A percentile compares a stretch with the other conserved stretches of the same genome.
These are phyloP conservation scores for Globisporangium radiosum DNA, from an alignment of 352 stramenopile genomes.

Conservation along the genomic window DNA sequence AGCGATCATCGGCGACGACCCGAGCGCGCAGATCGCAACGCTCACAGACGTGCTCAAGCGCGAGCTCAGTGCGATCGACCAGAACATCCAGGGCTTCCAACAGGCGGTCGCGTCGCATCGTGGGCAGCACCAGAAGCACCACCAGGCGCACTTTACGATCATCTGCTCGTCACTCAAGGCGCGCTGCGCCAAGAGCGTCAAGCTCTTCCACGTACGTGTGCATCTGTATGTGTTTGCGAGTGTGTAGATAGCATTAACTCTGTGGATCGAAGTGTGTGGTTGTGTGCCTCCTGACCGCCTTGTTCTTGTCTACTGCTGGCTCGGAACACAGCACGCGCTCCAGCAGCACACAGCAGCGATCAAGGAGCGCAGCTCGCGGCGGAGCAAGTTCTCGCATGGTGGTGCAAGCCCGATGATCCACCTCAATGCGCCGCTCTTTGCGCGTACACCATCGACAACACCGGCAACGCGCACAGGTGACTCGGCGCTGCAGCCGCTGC, in stretches of 20 bases:
- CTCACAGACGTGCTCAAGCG: constrained; percentile 79
- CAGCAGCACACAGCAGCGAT: constrained; percentile 64
- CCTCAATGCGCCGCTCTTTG: constrained; percentile 72
- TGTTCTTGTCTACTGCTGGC: too few relatives aligned
- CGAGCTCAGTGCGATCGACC: constrained; percentile 52
- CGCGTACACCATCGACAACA: constrained; percentile 25
- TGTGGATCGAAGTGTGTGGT: constrained; percentile 1
- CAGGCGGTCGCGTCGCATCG: constrained; percentile 44
- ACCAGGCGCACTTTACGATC: constrained; percentile 77
- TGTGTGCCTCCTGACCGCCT: neutral
- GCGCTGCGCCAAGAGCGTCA: constrained; percentile 74
- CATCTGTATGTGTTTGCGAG: neutral
- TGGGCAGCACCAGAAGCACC: constrained; percentile 50
- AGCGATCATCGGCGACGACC: constrained; percentile 72
- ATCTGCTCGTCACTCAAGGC: constrained; percentile 76
- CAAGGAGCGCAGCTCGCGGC: constrained; percentile 62
- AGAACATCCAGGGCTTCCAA: constrained; percentile 66
- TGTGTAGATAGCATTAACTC: neutral
- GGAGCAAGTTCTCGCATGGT: constrained; percentile 78
- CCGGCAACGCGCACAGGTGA: constrained; percentile 19
- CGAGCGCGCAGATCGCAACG: constrained; percentile 64
- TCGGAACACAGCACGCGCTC: constrained; percentile 35
- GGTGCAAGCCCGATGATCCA: constrained; percentile 70
- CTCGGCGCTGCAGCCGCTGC: constrained; percentile 17
- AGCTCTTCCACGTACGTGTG: constrained; percentile 63